These are phyloP conservation scores for Penicillium sp. DNA, from an alignment of 2,329 filamentous ascomycete species.

Conservation along the genomic window DNA sequence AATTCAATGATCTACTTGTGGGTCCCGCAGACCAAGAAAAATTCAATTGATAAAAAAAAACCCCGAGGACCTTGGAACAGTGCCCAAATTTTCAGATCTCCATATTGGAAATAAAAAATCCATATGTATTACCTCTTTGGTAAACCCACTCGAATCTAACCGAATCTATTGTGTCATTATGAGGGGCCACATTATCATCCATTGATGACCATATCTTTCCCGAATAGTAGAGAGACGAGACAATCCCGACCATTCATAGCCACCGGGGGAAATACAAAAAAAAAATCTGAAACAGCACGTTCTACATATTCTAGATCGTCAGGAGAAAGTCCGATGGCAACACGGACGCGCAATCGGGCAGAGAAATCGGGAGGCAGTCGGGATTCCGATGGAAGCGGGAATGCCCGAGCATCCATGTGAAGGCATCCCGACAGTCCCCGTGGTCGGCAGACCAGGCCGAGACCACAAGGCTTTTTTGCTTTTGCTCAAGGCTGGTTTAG, in stretches of 20 bases:
- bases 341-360: conserved; percentile 13
- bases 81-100: background rate
- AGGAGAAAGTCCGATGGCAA: conserved; percentile 10
- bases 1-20: conserved; percentile 21
- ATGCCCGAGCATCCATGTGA: conserved; percentile 13
- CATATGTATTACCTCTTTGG: background rate
- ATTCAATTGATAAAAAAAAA: background rate
- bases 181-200: background rate
- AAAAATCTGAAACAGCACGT: background rate
- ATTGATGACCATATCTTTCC: background rate
- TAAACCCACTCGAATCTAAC: background rate
- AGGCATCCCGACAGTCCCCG: conserved; percentile 21
- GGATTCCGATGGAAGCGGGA: conserved; percentile 25
- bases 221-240: background rate
- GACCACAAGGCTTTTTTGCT: background rate
- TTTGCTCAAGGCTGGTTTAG: background rate
- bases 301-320: conserved; percentile 7
- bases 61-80: conserved; percentile 9
- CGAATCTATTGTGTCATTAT: background rate
- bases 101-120: background rate
- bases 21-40: conserved; percentile 6
- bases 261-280: background rate
- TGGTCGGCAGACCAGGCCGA: conserved; percentile 16
- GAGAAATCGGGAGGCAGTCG: conserved; percentile 18
- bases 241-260: background rate